Evolutionary conservation across 139 green algal species (phyloP).

Genomic region (Gonium pectorale): DNA sequence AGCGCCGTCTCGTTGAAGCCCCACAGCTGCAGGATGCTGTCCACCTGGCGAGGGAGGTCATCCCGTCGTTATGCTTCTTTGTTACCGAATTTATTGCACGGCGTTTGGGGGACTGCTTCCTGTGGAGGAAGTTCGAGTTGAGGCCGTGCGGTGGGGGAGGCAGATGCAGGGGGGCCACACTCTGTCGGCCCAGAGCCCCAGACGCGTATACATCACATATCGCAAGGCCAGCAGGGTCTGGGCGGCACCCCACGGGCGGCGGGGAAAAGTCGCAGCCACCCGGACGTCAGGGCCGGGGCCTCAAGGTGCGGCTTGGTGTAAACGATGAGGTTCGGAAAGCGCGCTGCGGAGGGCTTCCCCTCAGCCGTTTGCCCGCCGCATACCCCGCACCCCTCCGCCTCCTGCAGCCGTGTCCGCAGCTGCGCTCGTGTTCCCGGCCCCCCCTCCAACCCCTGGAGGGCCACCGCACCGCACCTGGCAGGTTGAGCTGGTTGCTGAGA

Average conservation of each 20-base stretch:
- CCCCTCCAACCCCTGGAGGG: no score
- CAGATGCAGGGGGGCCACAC: no score
- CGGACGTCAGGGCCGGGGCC: no score
- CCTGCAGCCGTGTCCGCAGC: neutral
- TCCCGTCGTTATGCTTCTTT: no score
- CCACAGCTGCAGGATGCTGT: neutral
- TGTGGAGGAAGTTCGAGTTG: neutral
- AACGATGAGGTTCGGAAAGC: neutral
- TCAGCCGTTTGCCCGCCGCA: neutral
- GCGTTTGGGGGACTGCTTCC: neutral
- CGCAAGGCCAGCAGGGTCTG: no score
- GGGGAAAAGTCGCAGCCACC: no score
- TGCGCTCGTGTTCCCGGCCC: no score
- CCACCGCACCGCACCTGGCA: no score
- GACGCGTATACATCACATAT: no score
- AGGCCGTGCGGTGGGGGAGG: neutral
- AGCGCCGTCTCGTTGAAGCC: neutral
- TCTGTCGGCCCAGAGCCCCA: no score
- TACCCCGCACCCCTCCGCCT: neutral
- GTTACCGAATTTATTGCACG: no score
- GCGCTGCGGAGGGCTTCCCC: neutral
- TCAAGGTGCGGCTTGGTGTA: neutral
- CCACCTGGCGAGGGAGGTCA: neutral
- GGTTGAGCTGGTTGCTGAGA: neutral
- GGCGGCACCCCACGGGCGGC: no score